Evolutionary conservation across 495 filamentous ascomycete species (phyloP), one percentile per base, ranked within the genome.

Genomic region (Penicillium canescens): DNA sequence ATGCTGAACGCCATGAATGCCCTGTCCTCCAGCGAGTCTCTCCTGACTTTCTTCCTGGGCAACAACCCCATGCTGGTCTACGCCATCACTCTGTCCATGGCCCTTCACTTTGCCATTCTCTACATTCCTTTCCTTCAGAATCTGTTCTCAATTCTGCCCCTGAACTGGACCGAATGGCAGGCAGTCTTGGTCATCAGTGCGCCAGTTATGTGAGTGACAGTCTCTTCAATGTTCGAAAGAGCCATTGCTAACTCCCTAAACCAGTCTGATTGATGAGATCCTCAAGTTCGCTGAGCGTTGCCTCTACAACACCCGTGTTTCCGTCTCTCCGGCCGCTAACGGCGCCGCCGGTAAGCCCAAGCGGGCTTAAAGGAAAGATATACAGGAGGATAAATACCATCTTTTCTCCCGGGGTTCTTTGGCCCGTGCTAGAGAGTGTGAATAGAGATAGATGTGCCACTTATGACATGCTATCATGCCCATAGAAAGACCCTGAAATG

Each of bases 1-100:
- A 99, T 99, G 95, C 78, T 99, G 60, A 99, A 99, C 73, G 95
- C 95, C 52, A 96, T 99, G 90, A 99, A 99, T 68, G 94, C 94
- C 1, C 82, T 99, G 13, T 96, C 92, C 13, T 95, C 90, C 8
- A 93, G 89, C 72, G 95, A 98, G 71, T 96, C 90, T 5, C 86
- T 99, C 3, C 73, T 99, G 28, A 97, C 94, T 10, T 85, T 98
- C 56, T 92, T 91, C 14, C 75, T 99, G 23, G 95, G 91, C 92
- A 82, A 94, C 63, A 99, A 99, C 74, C 91, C 96, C 85, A 91
- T 94, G 80, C 82, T 99, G 8, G 87, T 99, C 50, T 96, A 96
- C 60, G 95, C 95, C 56, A 94, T 99, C 60, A 80, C 80, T 11
- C 72, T 99, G 50, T 96, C 91, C n/a, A 99, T 99, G 95, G 82